Evolutionary conservation across 495 filamentous ascomycete species (phyloP), one percentile per base, ranked within the genome.

Genomic region (Rhypophila decipiens): DNA sequence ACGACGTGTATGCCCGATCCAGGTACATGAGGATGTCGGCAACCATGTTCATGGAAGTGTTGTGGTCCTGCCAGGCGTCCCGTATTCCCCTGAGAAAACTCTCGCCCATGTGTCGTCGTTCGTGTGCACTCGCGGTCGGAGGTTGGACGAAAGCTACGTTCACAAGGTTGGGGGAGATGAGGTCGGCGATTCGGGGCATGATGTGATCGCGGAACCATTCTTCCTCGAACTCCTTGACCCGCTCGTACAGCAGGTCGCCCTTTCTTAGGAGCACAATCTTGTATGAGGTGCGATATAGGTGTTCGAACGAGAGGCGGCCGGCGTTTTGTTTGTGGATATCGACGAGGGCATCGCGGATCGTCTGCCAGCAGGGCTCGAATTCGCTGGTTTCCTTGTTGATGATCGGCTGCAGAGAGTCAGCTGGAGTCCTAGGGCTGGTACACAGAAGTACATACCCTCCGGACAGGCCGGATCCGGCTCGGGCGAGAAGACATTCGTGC

Each of bases 21-120:
- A 99, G 90, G 55, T 99, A 99, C 90, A 99, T 96, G 29, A 97
- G 67, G 24, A 99, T 88, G 61, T 99, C 94, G 10, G 91, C 93
- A 36, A 88, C 83, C 94, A 99, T 97, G 53, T 88, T 87, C 90
- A 96, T 95, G 45, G 85, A 88, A 13, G 87, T 72, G 58, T 88
- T 87, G 59, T 99, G 91, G 45, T 93, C 85, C 51, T 87, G 81
- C 87, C 88, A 99, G 3, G 82, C 80, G 34, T 74, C 69, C 59
- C 85, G 87, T 15, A 97, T 58, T 1, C 78, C 85, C 34, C 75
- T 77, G 52, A 99, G 61, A 53, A 97, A 93, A 58, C 75, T 85
- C 65, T 95, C 90, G 35, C 90, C 93, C 27, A 83, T 86, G 19
- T 79, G 71, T 47, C 87, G 74, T 23, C 86, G 77, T 70, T 96